Conservation (phyloP, 2,329 filamentous ascomycete genomes). For the Zymoseptoria pseudotritici region DNA sequence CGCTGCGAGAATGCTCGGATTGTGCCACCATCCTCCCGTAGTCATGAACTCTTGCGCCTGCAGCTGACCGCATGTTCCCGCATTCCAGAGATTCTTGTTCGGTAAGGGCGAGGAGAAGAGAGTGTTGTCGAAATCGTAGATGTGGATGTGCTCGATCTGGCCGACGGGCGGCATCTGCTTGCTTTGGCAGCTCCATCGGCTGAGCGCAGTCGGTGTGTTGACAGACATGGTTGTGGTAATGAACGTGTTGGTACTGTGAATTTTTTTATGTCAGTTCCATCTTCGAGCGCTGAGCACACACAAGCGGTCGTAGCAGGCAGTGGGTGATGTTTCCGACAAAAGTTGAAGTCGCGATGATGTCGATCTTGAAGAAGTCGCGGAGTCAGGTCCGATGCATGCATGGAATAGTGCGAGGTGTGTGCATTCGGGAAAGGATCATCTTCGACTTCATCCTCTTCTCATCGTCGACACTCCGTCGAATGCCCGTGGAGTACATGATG, state of each 20-base stretch:
- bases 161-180: conserved; percentile 63
- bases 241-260: background rate
- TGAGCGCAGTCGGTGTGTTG: conserved; percentile 63
- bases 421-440: background rate
- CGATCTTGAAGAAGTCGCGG: background rate
- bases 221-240: conserved; percentile 5
- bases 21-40: conserved; percentile 90
- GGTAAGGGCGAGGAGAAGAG: conserved; percentile 87
- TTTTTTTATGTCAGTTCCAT: background rate
- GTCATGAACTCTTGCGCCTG: conserved; percentile 68
- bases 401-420: background rate
- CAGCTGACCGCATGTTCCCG: conserved; percentile 66
- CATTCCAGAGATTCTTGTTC: conserved; percentile 81
- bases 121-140: conserved; percentile 98
- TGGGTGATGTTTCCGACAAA: background rate
- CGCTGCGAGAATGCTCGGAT: conserved; percentile 73
- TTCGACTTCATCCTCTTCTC: background rate
- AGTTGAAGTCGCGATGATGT: background rate
- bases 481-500: no score
- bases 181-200: conserved; percentile 69
- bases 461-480: background rate
- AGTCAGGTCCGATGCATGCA: background rate
- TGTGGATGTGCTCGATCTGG: conserved; percentile 70
- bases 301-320: background rate
- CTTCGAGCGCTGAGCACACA: background rate